Evolutionary conservation across 179 eudicot genomes (phyloP).

Genomic region (Silene noctiflora): DNA sequence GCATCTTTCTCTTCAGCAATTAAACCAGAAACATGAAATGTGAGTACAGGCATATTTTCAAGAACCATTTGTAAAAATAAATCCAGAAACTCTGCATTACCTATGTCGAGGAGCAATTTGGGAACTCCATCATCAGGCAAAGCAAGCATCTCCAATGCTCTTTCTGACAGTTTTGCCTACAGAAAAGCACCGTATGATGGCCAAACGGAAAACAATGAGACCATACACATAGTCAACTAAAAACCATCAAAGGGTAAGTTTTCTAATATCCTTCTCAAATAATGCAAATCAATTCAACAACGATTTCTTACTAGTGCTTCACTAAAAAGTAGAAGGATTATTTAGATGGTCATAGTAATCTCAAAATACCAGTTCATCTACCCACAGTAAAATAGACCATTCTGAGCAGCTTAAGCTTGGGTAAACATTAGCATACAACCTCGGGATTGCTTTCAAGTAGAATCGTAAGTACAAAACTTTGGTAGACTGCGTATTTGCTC

Average conservation of each 20-base stretch:
- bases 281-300: background rate
- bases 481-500: background rate
- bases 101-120: slow-evolving; percentile 85
- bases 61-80: background rate
- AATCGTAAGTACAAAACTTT: background rate
- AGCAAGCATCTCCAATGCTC: slow-evolving; percentile 93
- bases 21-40: too few species aligned
- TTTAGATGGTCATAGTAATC: too few species aligned
- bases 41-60: too few species aligned
- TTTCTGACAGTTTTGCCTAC: slow-evolving; percentile 74
- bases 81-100: slow-evolving; percentile 27
- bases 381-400: too few species aligned
- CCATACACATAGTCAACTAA: background rate
- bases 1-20: too few species aligned
- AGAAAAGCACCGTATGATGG: background rate
- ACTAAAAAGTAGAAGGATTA: background rate
- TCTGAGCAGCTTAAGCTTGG: too few species aligned
- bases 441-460: background rate
- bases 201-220: background rate
- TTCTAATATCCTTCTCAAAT: background rate
- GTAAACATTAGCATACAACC: background rate
- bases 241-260: too few species aligned
- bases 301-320: background rate
- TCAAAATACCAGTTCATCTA: background rate
- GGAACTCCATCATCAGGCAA: slow-evolving; percentile 83